Conservation (phyloP, 257 asterid genomes). For the Solanum megistacrolobum region DNA sequence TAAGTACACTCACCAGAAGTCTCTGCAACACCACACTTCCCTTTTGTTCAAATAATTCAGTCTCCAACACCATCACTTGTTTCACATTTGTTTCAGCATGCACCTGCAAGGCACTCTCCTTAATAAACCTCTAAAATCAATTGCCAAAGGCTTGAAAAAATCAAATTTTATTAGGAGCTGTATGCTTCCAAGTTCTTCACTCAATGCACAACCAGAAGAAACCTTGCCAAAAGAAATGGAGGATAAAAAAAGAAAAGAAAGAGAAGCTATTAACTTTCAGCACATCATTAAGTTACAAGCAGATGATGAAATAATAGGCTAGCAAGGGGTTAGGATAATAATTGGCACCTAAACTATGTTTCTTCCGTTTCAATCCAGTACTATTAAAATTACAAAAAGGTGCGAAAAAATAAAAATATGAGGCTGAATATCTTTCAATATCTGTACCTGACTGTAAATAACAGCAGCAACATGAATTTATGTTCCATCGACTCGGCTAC, state of each 20-base stretch:
- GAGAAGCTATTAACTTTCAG: neutral
- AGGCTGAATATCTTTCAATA: neutral
- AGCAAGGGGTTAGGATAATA: neutral
- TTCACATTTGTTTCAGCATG: neutral
- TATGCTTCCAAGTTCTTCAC: neutral
- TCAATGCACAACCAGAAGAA: neutral
- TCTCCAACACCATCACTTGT: neutral
- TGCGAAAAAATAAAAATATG: neutral
- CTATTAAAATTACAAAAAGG: neutral
- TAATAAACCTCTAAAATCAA: neutral
- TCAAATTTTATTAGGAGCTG: neutral
- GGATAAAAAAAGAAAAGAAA: too few species aligned
- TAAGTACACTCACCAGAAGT: neutral
- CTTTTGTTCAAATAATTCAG: neutral
- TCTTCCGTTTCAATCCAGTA: neutral
- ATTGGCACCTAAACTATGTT: too few species aligned
- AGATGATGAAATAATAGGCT: neutral
- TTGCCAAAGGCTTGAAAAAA: neutral
- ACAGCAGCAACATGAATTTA: neutral
- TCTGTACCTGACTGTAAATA: neutral
- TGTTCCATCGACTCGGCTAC: neutral
- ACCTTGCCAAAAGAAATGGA: too few species aligned
- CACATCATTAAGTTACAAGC: neutral
- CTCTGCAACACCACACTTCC: neutral
- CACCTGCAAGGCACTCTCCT: neutral